A percentile compares a stretch with the other conserved stretches of the same genome.
Evolutionary conservation across 2,329 filamentous ascomycete species (phyloP).

Genomic region (Arthrocladium fulminans): DNA sequence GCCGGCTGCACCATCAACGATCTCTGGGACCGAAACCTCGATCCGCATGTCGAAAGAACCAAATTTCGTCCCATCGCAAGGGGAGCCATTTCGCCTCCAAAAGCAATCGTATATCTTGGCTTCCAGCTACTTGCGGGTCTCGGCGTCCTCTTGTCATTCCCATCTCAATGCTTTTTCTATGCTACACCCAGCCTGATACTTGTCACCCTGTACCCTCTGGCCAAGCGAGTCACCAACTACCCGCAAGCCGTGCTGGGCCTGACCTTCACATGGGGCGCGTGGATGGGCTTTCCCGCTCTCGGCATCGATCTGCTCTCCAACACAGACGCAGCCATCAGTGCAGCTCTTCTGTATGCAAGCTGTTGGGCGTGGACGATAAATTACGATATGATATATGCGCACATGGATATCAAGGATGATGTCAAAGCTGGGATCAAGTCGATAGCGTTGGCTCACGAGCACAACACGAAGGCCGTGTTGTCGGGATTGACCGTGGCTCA

Average conservation of each 20-base stretch:
- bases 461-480: conserved; percentile 38
- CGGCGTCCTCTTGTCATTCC: conserved; percentile 37
- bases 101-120: conserved; percentile 38
- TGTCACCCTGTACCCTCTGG: conserved; percentile 42
- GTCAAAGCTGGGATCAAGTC: conserved; percentile 42
- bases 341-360: conserved; percentile 38
- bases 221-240: conserved; percentile 46
- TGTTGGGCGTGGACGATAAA: conserved; percentile 42
- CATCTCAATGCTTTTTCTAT: conserved; percentile 35
- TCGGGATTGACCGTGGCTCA: conserved; percentile 34
- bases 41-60: conserved; percentile 44
- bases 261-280: conserved; percentile 44
- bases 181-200: conserved; percentile 36
- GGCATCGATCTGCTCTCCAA: conserved; percentile 38
- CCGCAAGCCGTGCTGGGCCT: conserved; percentile 45
- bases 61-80: conserved; percentile 44
- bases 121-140: conserved; percentile 35
- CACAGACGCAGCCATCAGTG: conserved; percentile 29
- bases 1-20: conserved; percentile 50
- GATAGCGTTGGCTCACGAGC: conserved; percentile 42
- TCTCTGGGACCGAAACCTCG: conserved; percentile 45
- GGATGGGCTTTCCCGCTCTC: conserved; percentile 40
- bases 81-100: conserved; percentile 39
- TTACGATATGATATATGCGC: conserved; percentile 45
- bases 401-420: conserved; percentile 45